Conservation (phyloP, 257 asterid genomes). For the Salvia hispanica region DNA sequence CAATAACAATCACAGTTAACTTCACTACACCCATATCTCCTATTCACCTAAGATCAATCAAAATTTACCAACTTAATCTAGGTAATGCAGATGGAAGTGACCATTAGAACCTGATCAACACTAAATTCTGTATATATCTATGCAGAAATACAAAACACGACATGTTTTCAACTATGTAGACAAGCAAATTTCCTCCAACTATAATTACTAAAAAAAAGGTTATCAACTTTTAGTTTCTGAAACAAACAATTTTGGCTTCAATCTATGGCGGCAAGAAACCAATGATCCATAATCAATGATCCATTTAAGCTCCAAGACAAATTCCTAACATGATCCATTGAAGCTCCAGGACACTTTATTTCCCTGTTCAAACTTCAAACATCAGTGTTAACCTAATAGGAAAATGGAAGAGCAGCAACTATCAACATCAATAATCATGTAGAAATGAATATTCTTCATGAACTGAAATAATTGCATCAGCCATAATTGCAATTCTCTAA, state of each 20-base stretch:
- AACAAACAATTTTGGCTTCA: conserved; percentile 6
- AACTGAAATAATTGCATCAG: conserved; percentile 15
- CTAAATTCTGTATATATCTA: background rate
- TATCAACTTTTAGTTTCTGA: background rate
- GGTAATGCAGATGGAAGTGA: conserved; percentile 14
- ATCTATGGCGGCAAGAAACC: conserved; percentile 13
- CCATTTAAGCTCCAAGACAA: background rate
- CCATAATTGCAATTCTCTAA: conserved; percentile 16
- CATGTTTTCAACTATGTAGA: background rate
- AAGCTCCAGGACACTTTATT: background rate
- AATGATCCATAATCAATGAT: conserved; percentile 14
- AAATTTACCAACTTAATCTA: conserved; percentile 17
- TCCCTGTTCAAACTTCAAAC: background rate
- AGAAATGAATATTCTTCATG: background rate
- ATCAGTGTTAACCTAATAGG: background rate
- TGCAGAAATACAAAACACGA: background rate
- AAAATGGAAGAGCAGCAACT: conserved; percentile 15
- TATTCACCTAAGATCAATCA: conserved; percentile 9
- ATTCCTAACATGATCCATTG: no score
- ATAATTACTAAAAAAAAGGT: background rate
- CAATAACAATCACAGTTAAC: conserved; percentile 45
- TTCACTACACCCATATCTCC: conserved; percentile 56
- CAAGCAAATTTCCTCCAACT: conserved; percentile 11
- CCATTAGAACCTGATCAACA: conserved; percentile 9
- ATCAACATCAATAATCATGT: conserved; percentile 24